Conservation (phyloP, 108 stramenopile species). For the Fistulifera solaris region DNA sequence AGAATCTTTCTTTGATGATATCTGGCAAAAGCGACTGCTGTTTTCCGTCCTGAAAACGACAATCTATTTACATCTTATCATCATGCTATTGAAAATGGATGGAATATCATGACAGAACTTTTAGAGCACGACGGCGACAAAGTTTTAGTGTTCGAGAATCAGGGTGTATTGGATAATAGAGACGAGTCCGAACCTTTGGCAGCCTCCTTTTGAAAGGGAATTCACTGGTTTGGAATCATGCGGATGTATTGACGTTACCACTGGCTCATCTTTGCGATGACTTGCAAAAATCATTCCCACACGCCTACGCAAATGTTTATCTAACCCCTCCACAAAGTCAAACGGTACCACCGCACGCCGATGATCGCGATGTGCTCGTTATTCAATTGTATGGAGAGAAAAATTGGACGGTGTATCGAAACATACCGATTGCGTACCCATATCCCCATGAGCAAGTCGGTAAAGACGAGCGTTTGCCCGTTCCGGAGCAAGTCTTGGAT, state of each 20-base stretch:
- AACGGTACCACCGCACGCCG: conserved; percentile 75
- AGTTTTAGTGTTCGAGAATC: too few relatives aligned
- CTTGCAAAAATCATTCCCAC: conserved; percentile 42
- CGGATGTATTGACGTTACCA: conserved; percentile 35
- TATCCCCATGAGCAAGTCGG: conserved; percentile 82
- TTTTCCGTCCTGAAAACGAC: too few relatives aligned
- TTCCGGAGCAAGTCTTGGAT: conserved; percentile 38
- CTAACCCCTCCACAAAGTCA: conserved; percentile 67
- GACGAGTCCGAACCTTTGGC: too few relatives aligned
- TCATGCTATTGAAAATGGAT: background rate
- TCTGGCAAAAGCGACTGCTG: too few relatives aligned
- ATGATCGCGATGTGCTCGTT: conserved; percentile 86
- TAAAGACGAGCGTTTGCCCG: conserved; percentile 45
- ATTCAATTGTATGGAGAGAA: conserved; percentile 69
- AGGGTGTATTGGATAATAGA: too few relatives aligned
- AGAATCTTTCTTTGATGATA: too few relatives aligned
- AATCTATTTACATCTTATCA: too few relatives aligned
- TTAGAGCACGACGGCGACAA: background rate
- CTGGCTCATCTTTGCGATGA: conserved; percentile 57
- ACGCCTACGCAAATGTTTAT: conserved; percentile 70
- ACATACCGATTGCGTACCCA: conserved; percentile 56
- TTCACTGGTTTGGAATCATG: conserved; percentile 73
- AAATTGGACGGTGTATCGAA: conserved; percentile 63
- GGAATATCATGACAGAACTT: background rate
- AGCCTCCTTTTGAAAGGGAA: conserved; percentile 68